Conservation (phyloP, 2,329 filamentous ascomycete genomes). For the Colletotrichum truncatum region DNA sequence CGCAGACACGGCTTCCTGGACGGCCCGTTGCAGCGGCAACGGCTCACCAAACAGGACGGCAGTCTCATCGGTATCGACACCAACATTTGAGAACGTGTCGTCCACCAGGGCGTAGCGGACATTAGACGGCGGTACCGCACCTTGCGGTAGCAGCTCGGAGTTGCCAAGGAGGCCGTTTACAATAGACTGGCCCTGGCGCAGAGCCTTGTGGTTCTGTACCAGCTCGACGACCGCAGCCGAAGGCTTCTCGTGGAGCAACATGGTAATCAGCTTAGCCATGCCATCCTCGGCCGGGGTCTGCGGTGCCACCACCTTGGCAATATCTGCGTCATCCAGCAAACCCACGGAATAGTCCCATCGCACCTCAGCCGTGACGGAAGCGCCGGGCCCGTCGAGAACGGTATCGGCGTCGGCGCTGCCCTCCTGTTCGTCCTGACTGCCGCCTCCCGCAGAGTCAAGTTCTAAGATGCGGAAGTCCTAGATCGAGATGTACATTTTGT, state of each 20-base stretch:
- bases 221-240: background rate
- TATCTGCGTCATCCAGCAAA: background rate
- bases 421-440: background rate
- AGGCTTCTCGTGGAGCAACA: conserved; percentile 5
- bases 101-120: background rate
- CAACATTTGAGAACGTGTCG: background rate
- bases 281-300: background rate
- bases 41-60: background rate
- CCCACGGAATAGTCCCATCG: background rate
- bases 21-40: background rate
- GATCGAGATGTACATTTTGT: background rate
- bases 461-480: background rate
- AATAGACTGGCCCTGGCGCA: background rate
- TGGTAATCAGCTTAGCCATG: background rate
- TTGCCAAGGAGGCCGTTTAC: background rate
- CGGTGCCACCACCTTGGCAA: background rate
- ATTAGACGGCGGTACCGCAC: conserved; percentile 4
- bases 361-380: background rate
- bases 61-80: background rate
- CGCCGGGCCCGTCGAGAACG: background rate
- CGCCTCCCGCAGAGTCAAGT: background rate
- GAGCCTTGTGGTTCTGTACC: background rate
- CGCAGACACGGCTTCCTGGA: background rate
- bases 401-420: background rate
- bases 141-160: background rate